phyloP scores from a whole-genome alignment of 305 asterid genomes.

The Ajuga reptans region DNA sequence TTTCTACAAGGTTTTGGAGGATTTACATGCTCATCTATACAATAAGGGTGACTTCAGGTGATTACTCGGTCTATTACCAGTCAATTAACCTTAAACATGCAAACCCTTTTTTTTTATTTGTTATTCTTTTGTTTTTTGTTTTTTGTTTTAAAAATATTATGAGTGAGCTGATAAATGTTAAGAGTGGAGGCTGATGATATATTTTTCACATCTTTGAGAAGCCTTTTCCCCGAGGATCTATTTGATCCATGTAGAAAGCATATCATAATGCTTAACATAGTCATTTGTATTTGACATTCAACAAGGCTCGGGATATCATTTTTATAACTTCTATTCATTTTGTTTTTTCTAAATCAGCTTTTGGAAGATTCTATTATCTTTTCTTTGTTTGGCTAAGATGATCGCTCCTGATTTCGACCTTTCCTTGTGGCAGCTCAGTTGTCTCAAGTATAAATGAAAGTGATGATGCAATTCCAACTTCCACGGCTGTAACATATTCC shows the following conservation, averaged over 20 bases:
- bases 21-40: conserved; percentile 93
- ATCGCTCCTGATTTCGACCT: conserved; percentile 21
- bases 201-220: conserved; percentile 12
- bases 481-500: conserved; percentile 50
- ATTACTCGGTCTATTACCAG: conserved; percentile 15
- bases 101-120: not conserved
- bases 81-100: conserved; percentile 20
- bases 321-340: conserved; percentile 9
- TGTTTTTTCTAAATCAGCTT: not conserved
- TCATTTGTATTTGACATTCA: not conserved
- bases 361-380: not conserved
- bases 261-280: conserved; percentile 13
- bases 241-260: not conserved
- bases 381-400: conserved; percentile 14
- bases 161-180: conserved; percentile 3
- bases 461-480: conserved; percentile 74
- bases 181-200: conserved; percentile 15
- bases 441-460: conserved; percentile 54
- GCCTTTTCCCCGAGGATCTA: conserved; percentile 2
- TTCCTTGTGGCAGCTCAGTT: conserved; percentile 69
- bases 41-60: conserved; percentile 95
- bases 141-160: not conserved
- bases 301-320: not conserved
- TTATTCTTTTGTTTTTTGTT: too few relatives aligned
- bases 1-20: conserved; percentile 92